phyloP scores from a whole-genome alignment of 306 rosid species.

The Sechiopsis laciniata region DNA sequence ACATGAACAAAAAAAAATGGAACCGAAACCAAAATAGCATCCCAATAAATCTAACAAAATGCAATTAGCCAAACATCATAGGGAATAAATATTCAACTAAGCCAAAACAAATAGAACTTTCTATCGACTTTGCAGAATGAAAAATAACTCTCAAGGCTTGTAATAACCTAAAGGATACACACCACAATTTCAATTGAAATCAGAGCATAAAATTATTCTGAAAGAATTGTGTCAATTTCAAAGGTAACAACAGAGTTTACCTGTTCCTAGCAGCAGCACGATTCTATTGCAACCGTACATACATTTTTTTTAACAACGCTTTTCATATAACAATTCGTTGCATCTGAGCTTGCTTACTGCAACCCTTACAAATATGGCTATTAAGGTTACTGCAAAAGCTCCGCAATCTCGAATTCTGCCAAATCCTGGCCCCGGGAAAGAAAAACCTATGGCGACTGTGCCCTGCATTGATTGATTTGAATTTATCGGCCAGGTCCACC shows the following conservation, averaged over 20 bases:
- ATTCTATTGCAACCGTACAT: background rate
- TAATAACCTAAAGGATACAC: background rate
- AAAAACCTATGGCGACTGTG: background rate
- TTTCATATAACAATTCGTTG: background rate
- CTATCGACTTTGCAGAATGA: background rate
- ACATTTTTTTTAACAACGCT: background rate
- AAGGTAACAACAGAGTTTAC: background rate
- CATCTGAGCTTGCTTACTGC: background rate
- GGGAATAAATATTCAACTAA: background rate
- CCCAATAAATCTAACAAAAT: background rate
- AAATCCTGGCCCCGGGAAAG: background rate
- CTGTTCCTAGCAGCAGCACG: background rate
- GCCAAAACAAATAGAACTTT: background rate
- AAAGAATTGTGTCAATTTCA: background rate
- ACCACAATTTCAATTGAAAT: background rate
- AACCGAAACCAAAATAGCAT: background rate
- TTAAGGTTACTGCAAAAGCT: background rate
- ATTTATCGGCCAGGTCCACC: conserved; percentile 22
- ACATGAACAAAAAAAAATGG: background rate
- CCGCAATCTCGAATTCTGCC: background rate
- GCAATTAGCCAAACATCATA: background rate
- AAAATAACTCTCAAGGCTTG: background rate
- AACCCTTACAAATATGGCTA: background rate
- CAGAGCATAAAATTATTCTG: background rate
- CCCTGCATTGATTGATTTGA: background rate